Evolutionary conservation across 257 asterid species (phyloP), one percentile per base, ranked within the genome.

Genomic region (Gentiana macrophylla): DNA sequence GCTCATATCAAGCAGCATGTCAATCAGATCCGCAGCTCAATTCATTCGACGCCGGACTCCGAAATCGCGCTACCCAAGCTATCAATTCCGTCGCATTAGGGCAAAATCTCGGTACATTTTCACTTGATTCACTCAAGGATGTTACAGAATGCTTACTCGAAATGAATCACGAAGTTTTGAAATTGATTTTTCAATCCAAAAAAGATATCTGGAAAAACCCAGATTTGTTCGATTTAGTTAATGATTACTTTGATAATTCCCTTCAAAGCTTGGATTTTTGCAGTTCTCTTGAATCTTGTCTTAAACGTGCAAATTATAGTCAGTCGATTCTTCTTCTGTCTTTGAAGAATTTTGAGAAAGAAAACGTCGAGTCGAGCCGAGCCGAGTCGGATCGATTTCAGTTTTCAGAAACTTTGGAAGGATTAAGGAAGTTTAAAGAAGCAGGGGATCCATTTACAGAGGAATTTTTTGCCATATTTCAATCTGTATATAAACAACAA

Each of bases 1-100:
- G 63, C 79, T 84, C 94, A 2, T 86, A 83, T 60, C 84, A 83
- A 63, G 79, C 86, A 37, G 94, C 95, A 1, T 86, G 94, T 77
- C 72, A 60, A 60, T 74, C 76, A 67, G 94, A 86, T 61, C 82
- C 87, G 0, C 77, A 78, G 43, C 87, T 86, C 45, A 79, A 63
- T 46, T 55, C 54, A 63, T 83, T 86, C 64, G 95, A 86, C 67
- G 70, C 81, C 35, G 5, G 58, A 32, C 71, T 86, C 70, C 85
- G 79, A 68, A 66, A 61, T 50, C 79, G 94, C 12, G 75, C 90
- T 1, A 74, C 65, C 70, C 78, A 77, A 54, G 89, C 82, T 63
- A 77, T 86, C 56, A 74, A 73, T 60, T 83, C 94, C 32, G 73
- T 80, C 5, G 80, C 86, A 61, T 77, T 69, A n/a, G 85, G 74